Conservation (phyloP, 768 basidiomycete species). For the Kwoniella sp. region DNA sequence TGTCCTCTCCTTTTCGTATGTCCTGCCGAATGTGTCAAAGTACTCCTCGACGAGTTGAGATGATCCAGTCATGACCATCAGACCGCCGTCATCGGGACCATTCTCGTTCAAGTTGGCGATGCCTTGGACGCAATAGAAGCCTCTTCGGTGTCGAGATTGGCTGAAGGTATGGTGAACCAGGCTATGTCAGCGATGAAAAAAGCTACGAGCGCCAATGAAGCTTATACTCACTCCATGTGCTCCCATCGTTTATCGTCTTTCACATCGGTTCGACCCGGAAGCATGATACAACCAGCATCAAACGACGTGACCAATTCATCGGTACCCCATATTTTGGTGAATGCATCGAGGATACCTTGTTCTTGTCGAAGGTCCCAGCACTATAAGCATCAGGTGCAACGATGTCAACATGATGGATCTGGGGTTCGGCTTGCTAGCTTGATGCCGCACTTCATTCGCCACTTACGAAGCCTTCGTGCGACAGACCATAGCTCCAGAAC, state of each 20-base stretch:
- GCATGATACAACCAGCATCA: slow-evolving; percentile 35
- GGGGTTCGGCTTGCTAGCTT: too few relatives aligned
- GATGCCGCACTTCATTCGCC: too few relatives aligned
- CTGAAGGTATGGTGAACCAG: background rate
- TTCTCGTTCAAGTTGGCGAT: slow-evolving; percentile 32
- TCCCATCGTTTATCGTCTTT: slow-evolving; percentile 28
- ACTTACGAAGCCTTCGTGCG: slow-evolving; percentile 15
- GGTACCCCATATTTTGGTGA: slow-evolving; percentile 50
- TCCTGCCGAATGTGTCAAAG: slow-evolving; percentile 19
- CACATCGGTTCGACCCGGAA: slow-evolving; percentile 27
- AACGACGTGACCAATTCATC: slow-evolving; percentile 47
- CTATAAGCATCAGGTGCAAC: background rate
- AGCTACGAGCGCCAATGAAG: background rate
- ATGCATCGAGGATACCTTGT: slow-evolving; percentile 40
- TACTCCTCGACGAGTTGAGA: slow-evolving; percentile 29
- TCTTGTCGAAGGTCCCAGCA: slow-evolving; percentile 45
- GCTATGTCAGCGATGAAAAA: background rate
- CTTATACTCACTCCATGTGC: slow-evolving; percentile 26
- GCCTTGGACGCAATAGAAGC: slow-evolving; percentile 35
- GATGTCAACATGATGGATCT: background rate
- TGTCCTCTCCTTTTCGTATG: background rate
- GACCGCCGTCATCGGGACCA: slow-evolving; percentile 49
- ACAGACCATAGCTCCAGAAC: slow-evolving; percentile 32
- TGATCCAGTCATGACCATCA: slow-evolving; percentile 50
- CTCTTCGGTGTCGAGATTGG: slow-evolving; percentile 28